phyloP scores from a whole-genome alignment of 306 rosid species.

The Urtica urens region DNA sequence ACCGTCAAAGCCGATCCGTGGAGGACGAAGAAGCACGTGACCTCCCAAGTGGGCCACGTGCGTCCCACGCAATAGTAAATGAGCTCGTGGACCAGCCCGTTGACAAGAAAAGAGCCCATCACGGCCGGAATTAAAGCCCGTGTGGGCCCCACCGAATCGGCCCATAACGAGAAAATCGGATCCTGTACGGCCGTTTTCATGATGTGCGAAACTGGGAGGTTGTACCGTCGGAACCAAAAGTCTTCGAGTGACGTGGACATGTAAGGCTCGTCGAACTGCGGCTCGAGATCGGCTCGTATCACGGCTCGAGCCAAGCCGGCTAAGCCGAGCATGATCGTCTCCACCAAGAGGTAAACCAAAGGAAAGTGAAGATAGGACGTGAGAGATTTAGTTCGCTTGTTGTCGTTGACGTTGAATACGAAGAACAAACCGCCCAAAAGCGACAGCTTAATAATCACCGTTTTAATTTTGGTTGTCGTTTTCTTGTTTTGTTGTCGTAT shows the following conservation, averaged over 20 bases:
- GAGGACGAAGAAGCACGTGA: constrained; percentile 40
- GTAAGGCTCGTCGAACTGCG: constrained; percentile 28
- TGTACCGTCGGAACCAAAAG: constrained; percentile 34
- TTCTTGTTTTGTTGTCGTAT: constrained; percentile 10
- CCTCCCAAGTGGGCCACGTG: constrained; percentile 34
- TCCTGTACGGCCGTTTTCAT: constrained; percentile 27
- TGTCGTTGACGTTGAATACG: background rate
- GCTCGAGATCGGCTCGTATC: constrained; percentile 24
- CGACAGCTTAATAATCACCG: background rate
- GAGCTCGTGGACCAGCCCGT: constrained; percentile 52
- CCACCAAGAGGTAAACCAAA: constrained; percentile 19
- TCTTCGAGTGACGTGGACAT: constrained; percentile 27
- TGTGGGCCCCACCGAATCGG: constrained; percentile 3
- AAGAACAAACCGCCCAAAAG: constrained; percentile 2
- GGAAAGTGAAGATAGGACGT: constrained; percentile 5
- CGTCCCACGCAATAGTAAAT: constrained; percentile 35
- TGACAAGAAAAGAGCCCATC: constrained; percentile 28
- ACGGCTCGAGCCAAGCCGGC: constrained; percentile 4
- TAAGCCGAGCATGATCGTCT: constrained; percentile 11
- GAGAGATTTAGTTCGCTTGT: background rate
- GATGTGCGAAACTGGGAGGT: constrained; percentile 18
- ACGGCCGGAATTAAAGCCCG: constrained; percentile 43
- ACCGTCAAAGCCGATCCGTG: constrained; percentile 34
- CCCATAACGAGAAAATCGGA: constrained; percentile 11
- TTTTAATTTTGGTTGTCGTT: background rate